Conservation (phyloP, 2,329 filamentous ascomycete genomes). For the Clathrospora elynae region DNA sequence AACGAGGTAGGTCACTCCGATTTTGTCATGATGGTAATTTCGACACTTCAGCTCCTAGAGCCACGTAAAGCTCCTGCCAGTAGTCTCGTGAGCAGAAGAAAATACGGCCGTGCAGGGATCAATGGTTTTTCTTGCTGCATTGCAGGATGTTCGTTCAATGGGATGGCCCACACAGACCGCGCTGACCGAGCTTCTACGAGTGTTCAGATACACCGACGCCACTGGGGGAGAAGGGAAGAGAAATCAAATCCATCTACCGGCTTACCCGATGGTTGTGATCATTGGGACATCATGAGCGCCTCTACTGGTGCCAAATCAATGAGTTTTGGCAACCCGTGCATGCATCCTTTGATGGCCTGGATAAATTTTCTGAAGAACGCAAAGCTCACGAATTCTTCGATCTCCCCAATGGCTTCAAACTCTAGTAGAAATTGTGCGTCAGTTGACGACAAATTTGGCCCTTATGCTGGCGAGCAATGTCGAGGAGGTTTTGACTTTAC, state of each 20-base stretch:
- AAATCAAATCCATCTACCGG: slow-evolving; percentile 25
- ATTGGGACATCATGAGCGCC: slow-evolving; percentile 17
- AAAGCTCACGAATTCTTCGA: slow-evolving; percentile 21
- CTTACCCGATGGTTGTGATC: slow-evolving; percentile 23
- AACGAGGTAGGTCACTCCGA: slow-evolving; percentile 6
- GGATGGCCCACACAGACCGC: slow-evolving; percentile 13
- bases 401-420: slow-evolving; percentile 29
- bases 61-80: slow-evolving; percentile 14
- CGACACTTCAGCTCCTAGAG: slow-evolving; percentile 10
- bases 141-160: slow-evolving; percentile 13
- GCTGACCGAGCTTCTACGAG: slow-evolving; percentile 18
- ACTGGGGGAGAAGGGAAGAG: slow-evolving; percentile 24
- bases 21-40: slow-evolving; percentile 17
- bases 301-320: slow-evolving; percentile 20
- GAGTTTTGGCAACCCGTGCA: slow-evolving; percentile 20
- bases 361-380: slow-evolving; percentile 22
- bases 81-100: slow-evolving; percentile 4
- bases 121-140: slow-evolving; percentile 11
- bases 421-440: slow-evolving; percentile 23
- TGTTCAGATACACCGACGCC: slow-evolving; percentile 21
- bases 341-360: slow-evolving; percentile 29
- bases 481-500: slow-evolving; percentile 49
- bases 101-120: slow-evolving; percentile 2
- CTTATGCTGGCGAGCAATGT: slow-evolving; percentile 37
- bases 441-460: slow-evolving; percentile 42